These are phyloP conservation scores for Quercus gilva DNA, from an alignment of 306 rosid genomes.

Conservation along the genomic window DNA sequence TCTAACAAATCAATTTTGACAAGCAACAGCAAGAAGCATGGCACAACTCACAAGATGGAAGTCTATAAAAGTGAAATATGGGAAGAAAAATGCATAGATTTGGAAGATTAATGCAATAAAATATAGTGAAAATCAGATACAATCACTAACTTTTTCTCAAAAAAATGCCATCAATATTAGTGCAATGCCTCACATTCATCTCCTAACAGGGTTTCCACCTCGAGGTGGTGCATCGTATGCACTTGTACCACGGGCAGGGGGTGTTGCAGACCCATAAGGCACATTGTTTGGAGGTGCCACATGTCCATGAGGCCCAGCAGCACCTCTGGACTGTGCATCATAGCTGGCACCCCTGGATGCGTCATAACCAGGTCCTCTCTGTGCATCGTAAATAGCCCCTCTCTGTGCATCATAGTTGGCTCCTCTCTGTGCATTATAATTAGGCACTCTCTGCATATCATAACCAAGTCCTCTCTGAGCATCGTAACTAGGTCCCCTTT, in stretches of 20 bases:
- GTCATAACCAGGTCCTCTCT: slow-evolving; percentile 53
- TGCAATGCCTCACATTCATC: slow-evolving; percentile 40
- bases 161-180: neutral
- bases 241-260: slow-evolving; percentile 49
- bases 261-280: slow-evolving; percentile 63
- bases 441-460: slow-evolving; percentile 45
- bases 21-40: neutral
- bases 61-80: neutral
- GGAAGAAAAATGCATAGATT: too few species aligned
- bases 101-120: neutral
- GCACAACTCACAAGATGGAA: neutral
- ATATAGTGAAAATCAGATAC: neutral
- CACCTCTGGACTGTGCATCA: slow-evolving; percentile 67
- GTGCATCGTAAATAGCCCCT: slow-evolving; percentile 43
- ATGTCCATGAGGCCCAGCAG: slow-evolving; percentile 58
- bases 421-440: slow-evolving; percentile 58
- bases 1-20: neutral
- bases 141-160: neutral
- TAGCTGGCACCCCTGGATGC: slow-evolving; percentile 49
- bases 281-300: slow-evolving; percentile 37
- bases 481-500: slow-evolving; percentile 35
- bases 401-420: slow-evolving; percentile 41
- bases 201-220: slow-evolving; percentile 62
- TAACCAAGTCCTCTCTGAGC: slow-evolving; percentile 51
- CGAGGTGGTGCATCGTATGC: slow-evolving; percentile 58